Percentiles rank a stretch among this genome's conserved stretches.
Evolutionary conservation across 495 filamentous ascomycete genomes (phyloP).

Genomic region (Polyplosphaeria fusca): DNA sequence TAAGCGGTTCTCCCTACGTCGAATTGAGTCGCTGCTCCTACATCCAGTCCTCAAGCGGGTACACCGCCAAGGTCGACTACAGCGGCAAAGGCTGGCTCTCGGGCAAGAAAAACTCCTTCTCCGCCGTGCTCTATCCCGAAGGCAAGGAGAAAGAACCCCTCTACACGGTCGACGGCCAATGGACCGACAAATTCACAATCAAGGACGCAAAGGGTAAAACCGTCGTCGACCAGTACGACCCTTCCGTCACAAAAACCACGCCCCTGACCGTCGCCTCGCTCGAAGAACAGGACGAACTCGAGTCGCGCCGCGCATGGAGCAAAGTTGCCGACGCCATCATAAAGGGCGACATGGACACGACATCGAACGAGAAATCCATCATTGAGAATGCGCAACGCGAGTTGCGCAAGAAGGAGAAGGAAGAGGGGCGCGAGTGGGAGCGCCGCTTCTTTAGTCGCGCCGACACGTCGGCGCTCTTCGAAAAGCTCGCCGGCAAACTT

Average conservation of each 20-base stretch:
- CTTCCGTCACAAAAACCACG: conserved; percentile 57
- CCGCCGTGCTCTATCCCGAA: conserved; percentile 70
- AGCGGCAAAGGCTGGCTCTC: conserved; percentile 88
- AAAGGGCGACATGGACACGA: conserved; percentile 77
- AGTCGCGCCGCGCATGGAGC: conserved; percentile 84
- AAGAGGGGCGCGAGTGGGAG: conserved; percentile 75
- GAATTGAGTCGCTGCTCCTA: conserved; percentile 80
- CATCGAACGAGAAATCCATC: conserved; percentile 73
- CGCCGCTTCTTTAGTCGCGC: conserved; percentile 73
- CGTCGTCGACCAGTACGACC: conserved; percentile 66
- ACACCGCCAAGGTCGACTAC: conserved; percentile 89
- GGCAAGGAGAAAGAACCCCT: conserved; percentile 75
- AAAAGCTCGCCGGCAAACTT: conserved; percentile 54
- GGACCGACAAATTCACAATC: conserved; percentile 81
- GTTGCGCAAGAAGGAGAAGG: conserved; percentile 74
- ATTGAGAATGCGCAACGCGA: conserved; percentile 91
- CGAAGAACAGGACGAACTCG: conserved; percentile 80
- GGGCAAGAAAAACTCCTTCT: conserved; percentile 93
- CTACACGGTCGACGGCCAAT: conserved; percentile 86
- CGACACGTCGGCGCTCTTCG: conserved; percentile 56
- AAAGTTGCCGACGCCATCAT: conserved; percentile 77
- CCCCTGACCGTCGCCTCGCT: conserved; percentile 69
- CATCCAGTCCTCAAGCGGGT: conserved; percentile 83
- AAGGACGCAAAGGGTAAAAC: conserved; percentile 68
- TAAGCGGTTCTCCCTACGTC: conserved; percentile 86